Base-by-base conservation (phyloP, 1,284 basidiomycete genomes). In the Ceratobasidium sp. region DNA sequence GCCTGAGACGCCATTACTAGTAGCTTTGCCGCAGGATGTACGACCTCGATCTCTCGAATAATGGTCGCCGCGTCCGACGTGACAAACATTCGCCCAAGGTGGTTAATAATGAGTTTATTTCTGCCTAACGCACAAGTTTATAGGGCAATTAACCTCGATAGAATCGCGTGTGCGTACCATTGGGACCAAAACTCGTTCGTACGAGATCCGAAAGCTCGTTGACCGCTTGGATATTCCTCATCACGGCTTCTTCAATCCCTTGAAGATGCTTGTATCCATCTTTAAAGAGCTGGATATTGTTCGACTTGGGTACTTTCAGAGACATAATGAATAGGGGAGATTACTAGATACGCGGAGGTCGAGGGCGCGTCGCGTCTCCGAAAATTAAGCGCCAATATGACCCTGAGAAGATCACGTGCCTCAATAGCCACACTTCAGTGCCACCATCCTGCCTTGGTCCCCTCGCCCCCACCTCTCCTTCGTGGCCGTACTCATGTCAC, bases 61-160 rank as follows among this genome's bases (percentile, higher is more conserved):
- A 99, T 99, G 74, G 98, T 99, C 11, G 98, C 98, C 8, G 98
- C 97, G 88, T 99, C 98, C 63, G 95, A 98, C 37, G 98, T 99
- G 75, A 99, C 96, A 83, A 99, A 99, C 62, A 98, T 87, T 81
- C 91, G 89, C 74, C 96, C 96, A 56, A 99, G 87, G 83, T 99
- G 98, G 83, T 98, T 98, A 84, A 98, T 96, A 80, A 98, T 85
- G 76, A 98, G 90, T 83, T 98, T 98, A 84, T 98, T 98, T 74
- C 96, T 88, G 54, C 96, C 96, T 92, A 1, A 53, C 24, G 16
- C 39, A 8, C 49, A 53, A 27, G 48, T 77, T 54, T 53, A 72
- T 46, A 41, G 31, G 19, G 22, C 3, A 39, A 56, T 49, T 27
- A 19, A 29, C 14, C 7, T 2, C 11, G 29, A 24, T 14, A 31